phyloP scores from a whole-genome alignment of 2,329 filamentous ascomycete species.

The Ophiostoma sp. region DNA sequence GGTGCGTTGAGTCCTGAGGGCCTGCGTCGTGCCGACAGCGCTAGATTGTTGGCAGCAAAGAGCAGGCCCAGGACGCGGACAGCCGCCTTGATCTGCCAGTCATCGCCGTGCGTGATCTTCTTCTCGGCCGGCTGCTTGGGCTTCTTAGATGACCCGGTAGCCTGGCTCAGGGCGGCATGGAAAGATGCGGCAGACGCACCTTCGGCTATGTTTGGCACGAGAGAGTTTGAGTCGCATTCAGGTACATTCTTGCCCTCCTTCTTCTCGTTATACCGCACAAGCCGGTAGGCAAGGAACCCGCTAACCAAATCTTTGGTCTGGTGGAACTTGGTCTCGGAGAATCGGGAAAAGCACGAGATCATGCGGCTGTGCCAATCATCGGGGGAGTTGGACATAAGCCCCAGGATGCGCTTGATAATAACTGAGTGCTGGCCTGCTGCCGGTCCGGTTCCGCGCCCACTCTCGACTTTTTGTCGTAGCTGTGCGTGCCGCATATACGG shows the following conservation, averaged over 20 bases:
- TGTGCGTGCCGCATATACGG: slow-evolving; percentile 24
- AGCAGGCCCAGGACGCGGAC: slow-evolving; percentile 74
- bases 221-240: slow-evolving; percentile 57
- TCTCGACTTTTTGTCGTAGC: not conserved
- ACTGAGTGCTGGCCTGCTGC: slow-evolving; percentile 67
- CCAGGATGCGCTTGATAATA: slow-evolving; percentile 78
- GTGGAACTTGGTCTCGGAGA: slow-evolving; percentile 62
- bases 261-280: slow-evolving; percentile 66
- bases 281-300: slow-evolving; percentile 74
- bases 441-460: slow-evolving; percentile 38
- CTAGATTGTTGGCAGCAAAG: slow-evolving; percentile 64
- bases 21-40: slow-evolving; percentile 29
- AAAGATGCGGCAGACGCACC: slow-evolving; percentile 64
- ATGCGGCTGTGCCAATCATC: slow-evolving; percentile 71
- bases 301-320: slow-evolving; percentile 70
- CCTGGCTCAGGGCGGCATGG: slow-evolving; percentile 66
- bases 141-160: slow-evolving; percentile 46
- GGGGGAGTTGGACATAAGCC: slow-evolving; percentile 70
- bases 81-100: slow-evolving; percentile 84
- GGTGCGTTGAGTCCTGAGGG: not conserved
- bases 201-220: slow-evolving; percentile 68
- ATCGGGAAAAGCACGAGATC: slow-evolving; percentile 70
- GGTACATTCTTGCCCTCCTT: slow-evolving; percentile 48
- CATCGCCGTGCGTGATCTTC: slow-evolving; percentile 64
- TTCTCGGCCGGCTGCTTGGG: slow-evolving; percentile 48